Evolutionary conservation across 1,284 basidiomycete genomes (phyloP).

Genomic region (Lentinula novae-zelandiae): DNA sequence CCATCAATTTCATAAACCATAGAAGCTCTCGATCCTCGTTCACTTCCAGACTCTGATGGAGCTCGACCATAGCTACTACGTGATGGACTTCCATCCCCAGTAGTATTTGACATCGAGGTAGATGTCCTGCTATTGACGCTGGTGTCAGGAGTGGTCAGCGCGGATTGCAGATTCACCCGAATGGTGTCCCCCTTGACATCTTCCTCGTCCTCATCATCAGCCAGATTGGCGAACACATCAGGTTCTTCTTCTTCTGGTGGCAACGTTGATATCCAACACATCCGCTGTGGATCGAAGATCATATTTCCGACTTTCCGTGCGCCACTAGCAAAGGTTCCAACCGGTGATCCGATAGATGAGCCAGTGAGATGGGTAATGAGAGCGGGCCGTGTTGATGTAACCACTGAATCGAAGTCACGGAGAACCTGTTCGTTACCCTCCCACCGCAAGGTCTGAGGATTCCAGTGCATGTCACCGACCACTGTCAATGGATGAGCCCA

Average conservation of each 20-base stretch:
- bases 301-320: constrained; percentile 92
- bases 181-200: constrained; percentile 74
- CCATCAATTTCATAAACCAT: constrained; percentile 73
- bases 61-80: constrained; percentile 55
- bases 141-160: constrained; percentile 32
- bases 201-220: constrained; percentile 80
- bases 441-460: constrained; percentile 85
- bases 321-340: constrained; percentile 71
- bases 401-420: constrained; percentile 83
- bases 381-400: constrained; percentile 88
- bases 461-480: constrained; percentile 96
- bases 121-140: constrained; percentile 29
- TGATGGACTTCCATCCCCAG: constrained; percentile 50
- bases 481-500: constrained; percentile 39
- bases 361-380: constrained; percentile 90
- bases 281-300: constrained; percentile 90
- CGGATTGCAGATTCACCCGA: constrained; percentile 53
- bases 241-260: constrained; percentile 89
- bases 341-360: constrained; percentile 75
- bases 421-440: constrained; percentile 93
- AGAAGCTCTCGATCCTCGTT: constrained; percentile 70
- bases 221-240: constrained; percentile 87
- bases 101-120: constrained; percentile 32
- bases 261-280: constrained; percentile 90
- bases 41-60: constrained; percentile 70